Base-by-base conservation (phyloP, 2,329 filamentous ascomycete genomes). In the Trichophyton equinum region DNA sequence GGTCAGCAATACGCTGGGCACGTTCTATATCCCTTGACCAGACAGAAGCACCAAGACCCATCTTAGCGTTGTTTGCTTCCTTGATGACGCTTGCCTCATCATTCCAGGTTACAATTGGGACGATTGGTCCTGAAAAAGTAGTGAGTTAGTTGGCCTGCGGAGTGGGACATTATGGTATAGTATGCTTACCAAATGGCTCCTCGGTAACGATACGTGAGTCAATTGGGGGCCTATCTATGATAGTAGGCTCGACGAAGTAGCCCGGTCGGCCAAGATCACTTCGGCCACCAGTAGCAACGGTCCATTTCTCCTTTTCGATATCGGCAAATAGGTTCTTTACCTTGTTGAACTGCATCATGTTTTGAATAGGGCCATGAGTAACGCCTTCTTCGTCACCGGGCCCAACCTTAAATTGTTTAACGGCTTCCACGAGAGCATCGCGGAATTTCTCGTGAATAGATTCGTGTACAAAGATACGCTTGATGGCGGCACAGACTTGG, bases 281-380 rank as follows among this genome's bases (percentile, higher is more conserved):
- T 36, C 74, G 69, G 49, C 81, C 81, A 9, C 80, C 81, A 13
- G 77, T 66, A 0, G 78, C 79, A 49, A 82, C 75, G 11, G 78
- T 77, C 65, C 81, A 77, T 56, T 80, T 79, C 42, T 81, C 78
- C 63, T 76, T 74, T 66, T 79, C 77, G 62, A 80, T 81, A 57
- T 84, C 81, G 8, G 76, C 75, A 59, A 86, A 77, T 63, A 85
- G 79, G 11, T 74, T 70, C 66, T 79, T 80, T 27, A 84, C 81
- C 25, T 79, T 79, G 55, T 85, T 80, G 67, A 79, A 87, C 70
- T 88, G 85, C 78, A 83, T 80, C 65, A 77, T 72, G 71, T 88
- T 88, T 63, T 85, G 83, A 1, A 87, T 72, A 0, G 85, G 85
- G 0, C 83, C 81, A 61, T 83, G 78, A 44, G 81, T 69, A 49